Percentiles rank a stretch among this genome's conserved stretches.
Evolutionary conservation across 2,329 filamentous ascomycete species (phyloP).

Genomic region (Aureobasidium pullulans): DNA sequence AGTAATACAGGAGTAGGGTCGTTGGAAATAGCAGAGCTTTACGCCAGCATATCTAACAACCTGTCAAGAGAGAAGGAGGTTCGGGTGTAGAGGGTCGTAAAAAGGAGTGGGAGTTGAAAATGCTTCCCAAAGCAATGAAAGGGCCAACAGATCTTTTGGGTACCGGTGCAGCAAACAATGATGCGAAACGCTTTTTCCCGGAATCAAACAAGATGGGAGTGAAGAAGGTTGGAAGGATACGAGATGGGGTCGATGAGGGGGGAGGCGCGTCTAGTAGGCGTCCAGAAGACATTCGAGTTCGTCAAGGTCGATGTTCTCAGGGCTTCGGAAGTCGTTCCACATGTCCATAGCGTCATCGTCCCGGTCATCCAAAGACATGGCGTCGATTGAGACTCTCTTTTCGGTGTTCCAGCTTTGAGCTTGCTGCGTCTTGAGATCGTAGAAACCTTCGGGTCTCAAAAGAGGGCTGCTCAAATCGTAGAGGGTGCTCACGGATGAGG

Average conservation of each 20-base stretch:
- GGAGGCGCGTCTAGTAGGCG: conserved; percentile 29
- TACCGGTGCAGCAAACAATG: neutral
- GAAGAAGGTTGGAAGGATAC: neutral
- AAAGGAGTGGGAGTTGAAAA: neutral
- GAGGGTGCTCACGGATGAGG: conserved; percentile 38
- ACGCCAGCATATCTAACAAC: neutral
- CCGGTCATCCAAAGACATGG: conserved; percentile 19
- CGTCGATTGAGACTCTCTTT: conserved; percentile 14
- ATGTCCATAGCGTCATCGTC: conserved; percentile 24
- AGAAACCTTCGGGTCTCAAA: conserved; percentile 29
- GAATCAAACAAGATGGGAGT: neutral
- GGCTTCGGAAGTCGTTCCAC: conserved; percentile 48
- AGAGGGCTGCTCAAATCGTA: conserved; percentile 41
- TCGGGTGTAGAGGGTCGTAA: neutral
- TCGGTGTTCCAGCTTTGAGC: neutral
- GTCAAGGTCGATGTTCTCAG: conserved; percentile 84
- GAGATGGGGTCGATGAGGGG: neutral
- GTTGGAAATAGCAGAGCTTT: neutral
- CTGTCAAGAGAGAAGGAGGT: neutral
- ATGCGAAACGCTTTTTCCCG: conserved; percentile 10
- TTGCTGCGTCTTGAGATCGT: conserved; percentile 11
- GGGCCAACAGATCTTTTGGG: neutral
- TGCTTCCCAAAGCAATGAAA: neutral
- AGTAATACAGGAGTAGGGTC: conserved; percentile 1
- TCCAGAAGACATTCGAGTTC: conserved; percentile 86